Base-by-base conservation (phyloP, 2,329 filamentous ascomycete genomes). In the Pseudopithomyces chartarum region DNA sequence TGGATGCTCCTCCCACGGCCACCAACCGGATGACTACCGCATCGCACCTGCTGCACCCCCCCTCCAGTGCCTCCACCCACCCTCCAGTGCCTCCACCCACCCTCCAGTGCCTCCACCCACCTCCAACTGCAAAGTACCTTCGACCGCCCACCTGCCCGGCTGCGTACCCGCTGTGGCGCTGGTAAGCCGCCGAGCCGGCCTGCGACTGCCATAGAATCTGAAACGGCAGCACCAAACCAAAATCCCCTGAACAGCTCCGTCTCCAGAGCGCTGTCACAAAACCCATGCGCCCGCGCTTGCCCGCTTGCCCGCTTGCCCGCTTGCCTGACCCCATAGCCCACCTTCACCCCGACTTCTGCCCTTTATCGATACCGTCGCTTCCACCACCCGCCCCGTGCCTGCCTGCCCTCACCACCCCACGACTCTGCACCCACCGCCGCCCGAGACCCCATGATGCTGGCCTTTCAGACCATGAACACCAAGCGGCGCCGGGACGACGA, bases 401-500 rank as follows among this genome's bases (percentile, higher is more conserved):
- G 17, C 29, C 40, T 20, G 17, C 38, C 58, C 48, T 42, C 52
- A 40, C 69, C 54, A 66, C 59, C 62, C 57, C 60, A 19, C 38
- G 23, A n/a, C 39, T 11, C 23, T 36, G 32, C 43, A 48, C 34
- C 56, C 51, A 19, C 44, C 56, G 34, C 56, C 60, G 19, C 44
- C 54, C 23, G 13, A 26, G 23, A 44, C 56, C 58, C 29, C 48
- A 76, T 75, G 72, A 76, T 75, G 72, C 66, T 73, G 50, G 58
- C 67, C 56, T 71, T 71, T 59, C 68, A 71, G 11, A 59, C 61
- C 38, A 66, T 65, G 64, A 58, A 54, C 53, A 61, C 63, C 52
- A 73, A 76, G 62, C 70, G 73, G 34, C 60, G 62, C 13, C 63
- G 73, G 50, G 73, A 73, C 23, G 69, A 71, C 57, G 72, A 73